Conservation (phyloP, 306 rosid genomes). For the Glycine latifolia region DNA sequence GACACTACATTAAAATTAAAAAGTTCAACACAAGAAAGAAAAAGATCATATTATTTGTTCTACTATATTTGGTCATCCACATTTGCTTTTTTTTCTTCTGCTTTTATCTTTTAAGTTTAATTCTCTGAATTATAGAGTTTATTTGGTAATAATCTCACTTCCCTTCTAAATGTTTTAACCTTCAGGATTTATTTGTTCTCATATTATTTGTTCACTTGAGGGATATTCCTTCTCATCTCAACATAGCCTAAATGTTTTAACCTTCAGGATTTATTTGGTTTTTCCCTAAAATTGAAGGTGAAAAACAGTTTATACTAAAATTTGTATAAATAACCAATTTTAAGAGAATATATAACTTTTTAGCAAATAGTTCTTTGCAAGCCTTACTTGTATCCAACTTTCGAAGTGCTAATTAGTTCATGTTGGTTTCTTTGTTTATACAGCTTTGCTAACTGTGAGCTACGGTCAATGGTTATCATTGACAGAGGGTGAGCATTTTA, state of each 20-base stretch:
- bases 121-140: neutral
- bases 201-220: too few relatives aligned
- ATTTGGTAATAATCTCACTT: neutral
- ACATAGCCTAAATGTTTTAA: neutral
- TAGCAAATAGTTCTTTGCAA: neutral
- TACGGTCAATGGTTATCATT: slow-evolving; percentile 79
- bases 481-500: slow-evolving; percentile 74
- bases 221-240: neutral
- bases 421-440: slow-evolving; percentile 24
- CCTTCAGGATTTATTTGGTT: neutral
- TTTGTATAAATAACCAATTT: neutral
- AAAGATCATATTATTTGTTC: neutral
- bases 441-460: slow-evolving; percentile 93
- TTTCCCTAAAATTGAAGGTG: neutral
- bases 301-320: neutral
- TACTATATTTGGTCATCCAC: neutral
- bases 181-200: too few relatives aligned
- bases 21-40: neutral
- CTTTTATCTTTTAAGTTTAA: neutral
- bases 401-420: slow-evolving; percentile 25
- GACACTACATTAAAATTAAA: neutral
- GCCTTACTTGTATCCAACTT: neutral
- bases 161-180: too few relatives aligned
- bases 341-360: neutral
- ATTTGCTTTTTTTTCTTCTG: neutral